Conservation (phyloP, 1,284 basidiomycete species). For the Cystobasidium slooffiae region DNA sequence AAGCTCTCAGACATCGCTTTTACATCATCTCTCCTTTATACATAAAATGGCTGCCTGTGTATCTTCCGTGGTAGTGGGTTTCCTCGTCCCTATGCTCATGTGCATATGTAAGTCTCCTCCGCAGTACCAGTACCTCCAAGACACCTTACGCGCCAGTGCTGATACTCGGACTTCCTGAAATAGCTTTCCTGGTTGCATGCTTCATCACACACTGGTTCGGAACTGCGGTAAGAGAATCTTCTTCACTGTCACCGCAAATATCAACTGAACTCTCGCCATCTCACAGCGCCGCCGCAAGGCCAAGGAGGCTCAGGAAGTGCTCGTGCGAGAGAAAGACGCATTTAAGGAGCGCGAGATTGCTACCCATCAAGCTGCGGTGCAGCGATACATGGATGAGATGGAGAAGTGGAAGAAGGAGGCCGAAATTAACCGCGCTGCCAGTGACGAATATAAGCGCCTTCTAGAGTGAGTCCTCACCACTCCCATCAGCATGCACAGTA, state of each 20-base stretch:
- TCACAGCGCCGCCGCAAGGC: constrained; percentile 33
- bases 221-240: constrained; percentile 12
- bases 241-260: not conserved
- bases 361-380: constrained; percentile 28
- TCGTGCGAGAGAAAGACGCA: constrained; percentile 38
- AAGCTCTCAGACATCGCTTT: not conserved
- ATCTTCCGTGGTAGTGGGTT: constrained; percentile 31
- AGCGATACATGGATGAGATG: constrained; percentile 37
- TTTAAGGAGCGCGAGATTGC: constrained; percentile 40
- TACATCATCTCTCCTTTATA: not conserved
- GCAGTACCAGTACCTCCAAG: not conserved
- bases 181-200: constrained; percentile 15
- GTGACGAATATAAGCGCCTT: constrained; percentile 41
- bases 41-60: constrained; percentile 24
- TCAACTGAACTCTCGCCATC: not conserved
- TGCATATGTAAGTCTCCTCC: constrained; percentile 23
- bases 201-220: constrained; percentile 31
- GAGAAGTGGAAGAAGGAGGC: constrained; percentile 39
- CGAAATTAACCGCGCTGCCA: constrained; percentile 35
- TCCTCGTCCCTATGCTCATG: constrained; percentile 38
- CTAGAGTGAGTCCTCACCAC: constrained; percentile 25
- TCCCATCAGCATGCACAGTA: not conserved
- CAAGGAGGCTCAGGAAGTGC: constrained; percentile 31
- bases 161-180: not conserved
- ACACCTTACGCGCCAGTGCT: not conserved